Conservation (phyloP, 2,329 filamentous ascomycete genomes). For the Colletotrichum sp. region DNA sequence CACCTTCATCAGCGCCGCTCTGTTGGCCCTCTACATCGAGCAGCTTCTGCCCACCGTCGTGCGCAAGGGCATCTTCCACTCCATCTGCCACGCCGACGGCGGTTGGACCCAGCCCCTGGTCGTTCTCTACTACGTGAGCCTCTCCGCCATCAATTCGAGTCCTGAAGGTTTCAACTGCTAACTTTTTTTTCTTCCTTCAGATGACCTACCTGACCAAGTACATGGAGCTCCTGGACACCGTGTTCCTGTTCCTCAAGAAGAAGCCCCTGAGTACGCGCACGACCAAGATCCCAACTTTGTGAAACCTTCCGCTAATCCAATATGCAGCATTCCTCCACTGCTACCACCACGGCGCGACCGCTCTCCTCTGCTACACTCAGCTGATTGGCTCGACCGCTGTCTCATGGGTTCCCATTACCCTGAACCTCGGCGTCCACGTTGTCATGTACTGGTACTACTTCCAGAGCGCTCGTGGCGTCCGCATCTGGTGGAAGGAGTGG, state of each 20-base stretch:
- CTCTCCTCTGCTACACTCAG: slow-evolving; percentile 97
- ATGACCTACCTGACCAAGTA: slow-evolving; percentile 99
- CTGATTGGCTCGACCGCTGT: slow-evolving; percentile 91
- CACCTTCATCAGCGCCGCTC: slow-evolving; percentile 80
- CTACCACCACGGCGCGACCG: slow-evolving; percentile 97
- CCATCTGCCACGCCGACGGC: slow-evolving; percentile 82
- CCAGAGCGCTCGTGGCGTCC: slow-evolving; percentile 93
- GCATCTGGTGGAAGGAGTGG: slow-evolving; percentile 99
- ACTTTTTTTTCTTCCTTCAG: slow-evolving; percentile 48
- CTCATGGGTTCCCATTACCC: slow-evolving; percentile 91
- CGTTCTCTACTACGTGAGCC: slow-evolving; percentile 92
- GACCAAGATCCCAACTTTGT: background rate
- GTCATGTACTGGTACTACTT: slow-evolving; percentile 99
- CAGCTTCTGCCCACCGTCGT: slow-evolving; percentile 85
- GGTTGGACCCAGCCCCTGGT: slow-evolving; percentile 95
- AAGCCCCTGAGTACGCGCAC: slow-evolving; percentile 81
- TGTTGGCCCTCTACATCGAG: slow-evolving; percentile 88
- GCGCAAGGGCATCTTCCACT: slow-evolving; percentile 83
- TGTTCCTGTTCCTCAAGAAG: slow-evolving; percentile 99
- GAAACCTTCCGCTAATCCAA: slow-evolving; percentile 32
- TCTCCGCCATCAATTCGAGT: background rate
- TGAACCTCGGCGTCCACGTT: slow-evolving; percentile 94
- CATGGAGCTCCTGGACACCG: slow-evolving; percentile 91
- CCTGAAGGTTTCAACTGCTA: background rate
- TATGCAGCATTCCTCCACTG: slow-evolving; percentile 90